Conservation (phyloP, 2,329 filamentous ascomycete genomes). For the Colletotrichum acutatum region DNA sequence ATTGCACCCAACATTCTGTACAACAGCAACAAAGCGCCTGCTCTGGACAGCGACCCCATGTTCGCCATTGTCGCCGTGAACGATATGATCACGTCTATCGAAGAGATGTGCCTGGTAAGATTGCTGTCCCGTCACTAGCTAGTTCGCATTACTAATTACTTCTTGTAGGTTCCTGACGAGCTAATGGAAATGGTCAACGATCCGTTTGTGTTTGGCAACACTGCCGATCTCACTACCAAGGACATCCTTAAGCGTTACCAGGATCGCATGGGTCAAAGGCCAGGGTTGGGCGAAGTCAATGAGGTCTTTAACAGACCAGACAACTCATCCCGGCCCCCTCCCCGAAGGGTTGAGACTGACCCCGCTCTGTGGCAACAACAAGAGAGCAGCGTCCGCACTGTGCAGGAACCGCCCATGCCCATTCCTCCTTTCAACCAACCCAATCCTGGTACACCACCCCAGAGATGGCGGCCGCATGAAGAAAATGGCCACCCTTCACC, state of each 20-base stretch:
- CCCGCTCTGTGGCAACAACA: slow-evolving; percentile 84
- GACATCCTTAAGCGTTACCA: slow-evolving; percentile 96
- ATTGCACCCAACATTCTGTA: slow-evolving; percentile 96
- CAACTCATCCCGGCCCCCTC: slow-evolving; percentile 65
- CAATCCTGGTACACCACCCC: slow-evolving; percentile 61
- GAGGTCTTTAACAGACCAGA: slow-evolving; percentile 68
- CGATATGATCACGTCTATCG: slow-evolving; percentile 90
- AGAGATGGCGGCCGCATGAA: slow-evolving; percentile 59
- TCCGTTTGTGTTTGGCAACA: slow-evolving; percentile 81
- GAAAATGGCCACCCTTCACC: slow-evolving; percentile 55
- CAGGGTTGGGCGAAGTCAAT: slow-evolving; percentile 68
- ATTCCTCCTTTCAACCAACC: slow-evolving; percentile 43
- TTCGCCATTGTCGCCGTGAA: slow-evolving; percentile 93
- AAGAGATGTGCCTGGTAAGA: slow-evolving; percentile 95
- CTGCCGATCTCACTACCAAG: slow-evolving; percentile 91
- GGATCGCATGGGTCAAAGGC: slow-evolving; percentile 72
- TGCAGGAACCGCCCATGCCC: slow-evolving; percentile 68
- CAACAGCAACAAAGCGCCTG: slow-evolving; percentile 71
- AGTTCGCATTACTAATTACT: slow-evolving; percentile 33
- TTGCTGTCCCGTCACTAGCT: background rate
- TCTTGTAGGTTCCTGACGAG: slow-evolving; percentile 85
- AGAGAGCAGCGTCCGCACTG: slow-evolving; percentile 84
- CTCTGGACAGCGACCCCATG: slow-evolving; percentile 88
- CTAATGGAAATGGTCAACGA: slow-evolving; percentile 88
- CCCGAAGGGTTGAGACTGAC: slow-evolving; percentile 84